These are phyloP conservation scores for Cladosporium sp. DNA, from an alignment of 2,329 filamentous ascomycete species.

Conservation along the genomic window DNA sequence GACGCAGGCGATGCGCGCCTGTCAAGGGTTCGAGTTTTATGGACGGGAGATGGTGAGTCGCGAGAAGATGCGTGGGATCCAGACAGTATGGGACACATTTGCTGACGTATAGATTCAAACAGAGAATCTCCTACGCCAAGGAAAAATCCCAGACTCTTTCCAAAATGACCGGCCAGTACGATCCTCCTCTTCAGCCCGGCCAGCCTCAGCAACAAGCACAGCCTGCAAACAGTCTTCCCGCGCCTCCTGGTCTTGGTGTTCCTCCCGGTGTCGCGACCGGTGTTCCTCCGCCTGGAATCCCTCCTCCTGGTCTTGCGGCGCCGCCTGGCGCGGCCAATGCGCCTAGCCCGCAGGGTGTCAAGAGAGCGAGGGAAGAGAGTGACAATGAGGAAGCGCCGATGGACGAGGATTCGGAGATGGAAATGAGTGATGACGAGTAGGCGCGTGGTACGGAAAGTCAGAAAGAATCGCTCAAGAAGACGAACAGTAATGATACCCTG, in stretches of 20 bases:
- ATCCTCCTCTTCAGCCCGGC: slow-evolving; percentile 34
- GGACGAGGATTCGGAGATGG: slow-evolving; percentile 45
- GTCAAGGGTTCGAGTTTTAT: slow-evolving; percentile 82
- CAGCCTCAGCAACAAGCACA: slow-evolving; percentile 22
- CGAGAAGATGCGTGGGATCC: too few species aligned
- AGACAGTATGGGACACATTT: too few species aligned
- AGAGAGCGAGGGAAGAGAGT: slow-evolving; percentile 39
- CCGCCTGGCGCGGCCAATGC: slow-evolving; percentile 45
- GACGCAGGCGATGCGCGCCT: slow-evolving; percentile 84
- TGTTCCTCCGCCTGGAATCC: slow-evolving; percentile 9
- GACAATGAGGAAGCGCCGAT: slow-evolving; percentile 39
- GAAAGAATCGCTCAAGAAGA: slow-evolving; percentile 27
- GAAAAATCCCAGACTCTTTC: slow-evolving; percentile 82
- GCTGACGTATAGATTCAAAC: background rate
- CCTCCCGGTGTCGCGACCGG: slow-evolving; percentile 3
- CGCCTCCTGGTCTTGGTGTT: slow-evolving; percentile 6
- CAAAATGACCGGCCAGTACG: slow-evolving; percentile 88
- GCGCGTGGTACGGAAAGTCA: background rate
- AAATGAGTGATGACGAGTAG: slow-evolving; percentile 66
- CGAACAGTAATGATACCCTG: slow-evolving; percentile 16
- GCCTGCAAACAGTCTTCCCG: slow-evolving; percentile 13
- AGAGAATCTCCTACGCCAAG: slow-evolving; percentile 92
- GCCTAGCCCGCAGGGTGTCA: slow-evolving; percentile 55
- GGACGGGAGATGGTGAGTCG: slow-evolving; percentile 74
- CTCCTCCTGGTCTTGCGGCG: slow-evolving; percentile 48